Percentiles rank a stretch among this genome's conserved stretches.
Evolutionary conservation across 176 grass and related monocot genomes (phyloP).

Genomic region (Avena eriantha): DNA sequence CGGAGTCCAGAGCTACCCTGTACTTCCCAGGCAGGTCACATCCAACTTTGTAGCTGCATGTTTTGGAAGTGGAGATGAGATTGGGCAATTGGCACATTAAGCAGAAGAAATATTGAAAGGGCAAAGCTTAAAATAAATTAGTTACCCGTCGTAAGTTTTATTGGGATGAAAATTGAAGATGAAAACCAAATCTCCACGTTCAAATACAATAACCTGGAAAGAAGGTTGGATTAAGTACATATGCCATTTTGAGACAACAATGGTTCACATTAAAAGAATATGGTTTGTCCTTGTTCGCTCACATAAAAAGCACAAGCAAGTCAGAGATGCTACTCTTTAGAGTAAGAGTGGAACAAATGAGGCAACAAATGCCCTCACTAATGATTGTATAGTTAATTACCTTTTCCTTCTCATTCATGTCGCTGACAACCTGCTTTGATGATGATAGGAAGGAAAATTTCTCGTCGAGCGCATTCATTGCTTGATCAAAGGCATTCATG

Average conservation of each 20-base stretch:
- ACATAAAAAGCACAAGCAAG: slow-evolving; percentile 30
- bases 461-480: slow-evolving; percentile 89
- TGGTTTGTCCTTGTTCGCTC: neutral
- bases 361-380: neutral
- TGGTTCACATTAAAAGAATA: neutral
- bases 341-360: slow-evolving; percentile 32
- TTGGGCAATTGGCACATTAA: slow-evolving; percentile 15
- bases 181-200: slow-evolving; percentile 92
- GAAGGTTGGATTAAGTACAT: slow-evolving; percentile 9
- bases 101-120: slow-evolving; percentile 6
- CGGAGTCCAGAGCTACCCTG: slow-evolving; percentile 75
- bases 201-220: slow-evolving; percentile 91
- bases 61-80: slow-evolving; percentile 31
- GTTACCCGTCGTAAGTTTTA: slow-evolving; percentile 86
- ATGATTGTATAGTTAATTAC: slow-evolving; percentile 51
- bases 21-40: slow-evolving; percentile 93
- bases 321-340: neutral
- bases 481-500: slow-evolving; percentile 93
- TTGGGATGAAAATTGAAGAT: slow-evolving; percentile 97
- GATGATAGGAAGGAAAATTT: slow-evolving; percentile 80
- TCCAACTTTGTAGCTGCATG: slow-evolving; percentile 86
- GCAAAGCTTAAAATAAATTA: neutral
- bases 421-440: slow-evolving; percentile 90
- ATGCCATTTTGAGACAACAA: slow-evolving; percentile 36
- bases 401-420: slow-evolving; percentile 80